Evolutionary conservation across 1,139 yeast species (phyloP).

Genomic region (Scheffersomyces quercinus): DNA sequence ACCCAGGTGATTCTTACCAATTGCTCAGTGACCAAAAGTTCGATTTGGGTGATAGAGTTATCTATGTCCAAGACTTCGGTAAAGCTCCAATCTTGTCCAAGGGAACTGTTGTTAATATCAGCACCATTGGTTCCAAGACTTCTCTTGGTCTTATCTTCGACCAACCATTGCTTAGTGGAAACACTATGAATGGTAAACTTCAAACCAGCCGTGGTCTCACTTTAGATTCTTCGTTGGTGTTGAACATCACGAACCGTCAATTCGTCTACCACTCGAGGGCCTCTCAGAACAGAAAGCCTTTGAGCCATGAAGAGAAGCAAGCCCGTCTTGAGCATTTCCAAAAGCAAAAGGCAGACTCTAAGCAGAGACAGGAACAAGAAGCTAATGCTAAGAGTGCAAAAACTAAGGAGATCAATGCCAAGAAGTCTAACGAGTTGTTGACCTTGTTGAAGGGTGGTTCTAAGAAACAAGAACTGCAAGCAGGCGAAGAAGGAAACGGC

Average conservation of each 20-base stretch:
- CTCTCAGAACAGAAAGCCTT: constrained; percentile 46
- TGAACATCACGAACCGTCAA: constrained; percentile 75
- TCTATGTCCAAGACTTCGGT: constrained; percentile 83
- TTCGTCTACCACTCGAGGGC: constrained; percentile 75
- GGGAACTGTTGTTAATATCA: constrained; percentile 88
- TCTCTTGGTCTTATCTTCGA: constrained; percentile 81
- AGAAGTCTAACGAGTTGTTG: constrained; percentile 25
- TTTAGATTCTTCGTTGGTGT: constrained; percentile 77
- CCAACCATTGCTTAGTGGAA: constrained; percentile 78
- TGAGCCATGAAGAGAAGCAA: constrained; percentile 23
- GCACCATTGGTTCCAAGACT: constrained; percentile 58
- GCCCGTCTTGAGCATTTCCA: constrained; percentile 20
- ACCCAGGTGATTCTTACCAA: constrained; percentile 73
- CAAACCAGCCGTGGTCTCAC: constrained; percentile 79
- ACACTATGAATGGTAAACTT: constrained; percentile 75
- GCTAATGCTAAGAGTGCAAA: constrained; percentile 7
- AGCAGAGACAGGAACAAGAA: constrained; percentile 11
- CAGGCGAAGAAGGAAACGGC: constrained; percentile 11
- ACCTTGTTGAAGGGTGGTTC: constrained; percentile 28
- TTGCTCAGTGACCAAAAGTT: constrained; percentile 75
- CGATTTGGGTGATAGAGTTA: constrained; percentile 85
- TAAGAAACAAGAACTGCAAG: constrained; percentile 2
- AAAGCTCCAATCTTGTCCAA: constrained; percentile 85
- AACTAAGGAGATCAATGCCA: constrained; percentile 10
- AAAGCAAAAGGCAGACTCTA: constrained; percentile 22